phyloP scores from a whole-genome alignment of 352 stramenopile species.

The Pythium coloratum region DNA sequence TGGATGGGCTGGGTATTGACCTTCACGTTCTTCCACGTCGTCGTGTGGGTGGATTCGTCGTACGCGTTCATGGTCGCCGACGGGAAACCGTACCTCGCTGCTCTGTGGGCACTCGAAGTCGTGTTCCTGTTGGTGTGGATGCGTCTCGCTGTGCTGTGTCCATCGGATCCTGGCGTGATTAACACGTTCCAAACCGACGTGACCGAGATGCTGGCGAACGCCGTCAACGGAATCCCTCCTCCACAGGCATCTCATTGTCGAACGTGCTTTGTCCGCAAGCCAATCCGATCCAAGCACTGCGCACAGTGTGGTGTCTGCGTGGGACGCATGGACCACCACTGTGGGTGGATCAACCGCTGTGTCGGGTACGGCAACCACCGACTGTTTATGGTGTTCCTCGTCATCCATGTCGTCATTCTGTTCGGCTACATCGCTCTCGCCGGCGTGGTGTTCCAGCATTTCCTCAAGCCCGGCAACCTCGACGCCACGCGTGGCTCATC shows the following conservation, averaged over 20 bases:
- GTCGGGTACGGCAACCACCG: constrained; percentile 82
- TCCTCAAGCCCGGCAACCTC: constrained; percentile 32
- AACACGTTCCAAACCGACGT: constrained; percentile 56
- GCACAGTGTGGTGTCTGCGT: constrained; percentile 75
- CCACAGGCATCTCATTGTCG: constrained; percentile 55
- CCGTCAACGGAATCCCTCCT: constrained; percentile 40
- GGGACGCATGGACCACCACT: constrained; percentile 87
- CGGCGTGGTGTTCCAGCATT: constrained; percentile 33
- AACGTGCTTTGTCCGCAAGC: constrained; percentile 70
- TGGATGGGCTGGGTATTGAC: constrained; percentile 71
- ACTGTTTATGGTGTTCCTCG: constrained; percentile 73
- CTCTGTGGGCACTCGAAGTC: constrained; percentile 41
- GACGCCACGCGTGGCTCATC: constrained; percentile 19
- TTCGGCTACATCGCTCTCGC: constrained; percentile 47
- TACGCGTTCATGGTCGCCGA: constrained; percentile 43
- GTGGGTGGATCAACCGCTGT: constrained; percentile 84
- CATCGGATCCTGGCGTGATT: constrained; percentile 58
- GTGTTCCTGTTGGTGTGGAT: constrained; percentile 54
- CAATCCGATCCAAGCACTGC: constrained; percentile 83
- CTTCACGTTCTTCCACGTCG: constrained; percentile 71
- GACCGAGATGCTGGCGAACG: constrained; percentile 48
- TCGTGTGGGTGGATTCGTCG: constrained; percentile 49
- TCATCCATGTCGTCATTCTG: constrained; percentile 60
- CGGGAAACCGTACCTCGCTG: constrained; percentile 40
- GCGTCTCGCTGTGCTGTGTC: constrained; percentile 52